Conservation (phyloP, 1,284 basidiomycete genomes). For the Filobasidium uniguttulatum region DNA sequence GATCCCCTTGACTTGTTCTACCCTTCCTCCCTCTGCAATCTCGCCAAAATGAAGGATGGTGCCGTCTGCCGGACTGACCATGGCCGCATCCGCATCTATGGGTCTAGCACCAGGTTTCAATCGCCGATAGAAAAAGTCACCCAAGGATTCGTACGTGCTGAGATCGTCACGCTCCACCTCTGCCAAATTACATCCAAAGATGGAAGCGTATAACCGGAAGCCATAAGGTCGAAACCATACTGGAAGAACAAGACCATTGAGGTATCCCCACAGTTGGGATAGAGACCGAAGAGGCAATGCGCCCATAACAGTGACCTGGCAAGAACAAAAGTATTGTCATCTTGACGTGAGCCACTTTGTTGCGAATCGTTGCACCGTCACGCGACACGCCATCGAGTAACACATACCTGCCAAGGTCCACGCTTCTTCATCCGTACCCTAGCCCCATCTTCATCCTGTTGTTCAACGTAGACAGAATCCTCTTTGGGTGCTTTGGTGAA, state of each 20-base stretch:
- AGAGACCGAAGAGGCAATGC: slow-evolving; percentile 86
- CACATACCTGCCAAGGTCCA: slow-evolving; percentile 85
- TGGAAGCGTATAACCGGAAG: slow-evolving; percentile 66
- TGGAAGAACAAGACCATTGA: slow-evolving; percentile 83
- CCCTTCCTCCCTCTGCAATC: slow-evolving; percentile 57
- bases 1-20: slow-evolving; percentile 96
- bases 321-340: background rate
- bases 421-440: slow-evolving; percentile 50
- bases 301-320: slow-evolving; percentile 83
- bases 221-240: slow-evolving; percentile 87
- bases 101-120: slow-evolving; percentile 71
- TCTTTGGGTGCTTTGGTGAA: slow-evolving; percentile 17
- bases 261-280: slow-evolving; percentile 88
- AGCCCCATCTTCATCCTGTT: slow-evolving; percentile 51
- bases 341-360: background rate
- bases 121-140: slow-evolving; percentile 88
- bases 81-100: slow-evolving; percentile 52
- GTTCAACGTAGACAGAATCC: slow-evolving; percentile 22
- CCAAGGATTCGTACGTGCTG: slow-evolving; percentile 62
- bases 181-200: slow-evolving; percentile 87
- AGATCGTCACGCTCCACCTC: slow-evolving; percentile 76
- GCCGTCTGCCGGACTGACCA: slow-evolving; percentile 91
- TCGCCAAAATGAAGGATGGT: slow-evolving; percentile 83
- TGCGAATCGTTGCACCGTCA: background rate
- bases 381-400: too few relatives aligned